These are phyloP conservation scores for Pseudonitzschia multiseries DNA, from an alignment of 108 stramenopile species.

Conservation along the genomic window DNA sequence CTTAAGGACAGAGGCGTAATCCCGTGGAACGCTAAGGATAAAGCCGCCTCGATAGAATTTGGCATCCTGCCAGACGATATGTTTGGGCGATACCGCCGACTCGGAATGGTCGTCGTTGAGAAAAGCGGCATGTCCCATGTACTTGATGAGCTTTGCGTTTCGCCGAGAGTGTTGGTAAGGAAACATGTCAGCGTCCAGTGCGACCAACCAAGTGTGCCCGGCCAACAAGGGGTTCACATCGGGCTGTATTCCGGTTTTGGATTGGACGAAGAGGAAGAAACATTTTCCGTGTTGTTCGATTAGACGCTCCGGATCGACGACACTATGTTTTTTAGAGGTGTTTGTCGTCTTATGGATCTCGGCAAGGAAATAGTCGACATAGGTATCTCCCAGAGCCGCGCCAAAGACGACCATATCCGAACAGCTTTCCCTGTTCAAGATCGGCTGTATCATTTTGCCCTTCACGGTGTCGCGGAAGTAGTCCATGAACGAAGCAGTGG, in stretches of 20 bases:
- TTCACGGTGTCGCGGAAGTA: background rate
- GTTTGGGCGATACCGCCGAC: background rate
- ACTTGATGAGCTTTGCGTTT: conserved; percentile 3
- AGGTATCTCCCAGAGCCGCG: background rate
- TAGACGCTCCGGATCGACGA: background rate
- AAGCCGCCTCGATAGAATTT: conserved; percentile 1
- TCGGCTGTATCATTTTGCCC: background rate
- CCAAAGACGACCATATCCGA: background rate
- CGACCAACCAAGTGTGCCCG: background rate
- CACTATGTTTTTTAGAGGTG: background rate
- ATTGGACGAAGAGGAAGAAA: background rate
- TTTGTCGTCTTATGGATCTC: background rate
- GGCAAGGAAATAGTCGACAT: background rate
- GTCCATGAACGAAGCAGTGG: background rate
- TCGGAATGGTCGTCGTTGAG: background rate
- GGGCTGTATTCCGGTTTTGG: background rate
- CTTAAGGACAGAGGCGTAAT: background rate
- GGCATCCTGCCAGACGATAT: conserved; percentile 2
- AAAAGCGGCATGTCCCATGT: conserved; percentile 10
- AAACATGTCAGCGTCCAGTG: background rate
- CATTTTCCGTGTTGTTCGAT: background rate
- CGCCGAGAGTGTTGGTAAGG: background rate
- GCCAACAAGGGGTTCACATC: no score
- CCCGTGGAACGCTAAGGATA: background rate
- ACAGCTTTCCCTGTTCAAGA: background rate